phyloP scores from a whole-genome alignment of 2,329 filamentous ascomycete species.

The Ophiostoma populinum region DNA sequence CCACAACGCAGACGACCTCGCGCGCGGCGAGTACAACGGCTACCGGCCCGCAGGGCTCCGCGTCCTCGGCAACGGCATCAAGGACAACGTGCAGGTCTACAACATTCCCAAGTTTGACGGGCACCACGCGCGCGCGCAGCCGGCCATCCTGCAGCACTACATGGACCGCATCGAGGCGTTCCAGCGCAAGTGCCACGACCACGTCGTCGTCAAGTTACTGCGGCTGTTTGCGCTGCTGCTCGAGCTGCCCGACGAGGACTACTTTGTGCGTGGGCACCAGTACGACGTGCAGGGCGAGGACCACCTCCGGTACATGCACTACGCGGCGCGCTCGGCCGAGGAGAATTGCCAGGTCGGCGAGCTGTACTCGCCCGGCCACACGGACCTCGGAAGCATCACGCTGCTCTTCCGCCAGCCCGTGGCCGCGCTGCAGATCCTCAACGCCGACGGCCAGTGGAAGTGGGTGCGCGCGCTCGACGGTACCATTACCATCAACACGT shows the following conservation, averaged over 20 bases:
- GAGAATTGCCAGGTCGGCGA: slow-evolving; percentile 19
- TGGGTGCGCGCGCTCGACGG: slow-evolving; percentile 25
- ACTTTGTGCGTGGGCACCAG: slow-evolving; percentile 33
- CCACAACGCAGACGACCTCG: slow-evolving; percentile 19
- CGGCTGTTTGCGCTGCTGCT: slow-evolving; percentile 40
- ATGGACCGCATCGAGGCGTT: slow-evolving; percentile 38
- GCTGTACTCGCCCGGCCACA: slow-evolving; percentile 23
- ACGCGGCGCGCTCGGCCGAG: slow-evolving; percentile 22
- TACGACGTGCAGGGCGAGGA: slow-evolving; percentile 37
- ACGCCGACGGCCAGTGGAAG: slow-evolving; percentile 24
- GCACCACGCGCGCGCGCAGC: slow-evolving; percentile 26
- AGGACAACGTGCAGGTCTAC: slow-evolving; percentile 41
- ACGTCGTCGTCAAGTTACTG: slow-evolving; percentile 35
- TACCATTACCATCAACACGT: slow-evolving; percentile 29
- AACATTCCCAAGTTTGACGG: slow-evolving; percentile 42
- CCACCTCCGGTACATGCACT: slow-evolving; percentile 43
- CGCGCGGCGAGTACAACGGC: slow-evolving; percentile 33
- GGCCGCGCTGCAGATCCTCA: slow-evolving; percentile 30
- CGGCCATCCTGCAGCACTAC: slow-evolving; percentile 27
- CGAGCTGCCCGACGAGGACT: slow-evolving; percentile 37
- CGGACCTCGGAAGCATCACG: slow-evolving; percentile 33
- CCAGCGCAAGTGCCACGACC: slow-evolving; percentile 21
- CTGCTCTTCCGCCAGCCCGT: slow-evolving; percentile 37
- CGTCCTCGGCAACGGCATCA: slow-evolving; percentile 17
- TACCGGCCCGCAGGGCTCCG: slow-evolving; percentile 25